phyloP scores from a whole-genome alignment of 306 rosid species.

The Castanea sativa region DNA sequence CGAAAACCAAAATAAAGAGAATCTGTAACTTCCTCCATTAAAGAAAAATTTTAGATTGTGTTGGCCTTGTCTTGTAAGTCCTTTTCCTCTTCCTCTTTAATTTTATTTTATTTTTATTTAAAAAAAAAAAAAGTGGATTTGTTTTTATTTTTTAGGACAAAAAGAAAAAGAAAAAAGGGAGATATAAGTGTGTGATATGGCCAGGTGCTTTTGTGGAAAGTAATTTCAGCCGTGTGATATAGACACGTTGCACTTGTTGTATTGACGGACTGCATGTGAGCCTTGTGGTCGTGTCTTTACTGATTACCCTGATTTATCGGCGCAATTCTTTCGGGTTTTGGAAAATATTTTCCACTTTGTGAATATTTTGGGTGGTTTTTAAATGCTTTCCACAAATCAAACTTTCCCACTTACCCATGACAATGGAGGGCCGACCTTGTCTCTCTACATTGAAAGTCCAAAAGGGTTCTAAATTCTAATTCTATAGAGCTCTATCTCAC shows the following conservation, averaged over 20 bases:
- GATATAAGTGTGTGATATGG: not conserved
- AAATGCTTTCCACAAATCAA: not conserved
- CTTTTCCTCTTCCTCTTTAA: not conserved
- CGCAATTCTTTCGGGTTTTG: slow-evolving; percentile 17
- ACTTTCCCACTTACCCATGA: slow-evolving; percentile 8
- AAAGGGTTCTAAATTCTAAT: not conserved
- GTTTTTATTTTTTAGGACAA: too few relatives aligned
- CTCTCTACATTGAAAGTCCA: not conserved
- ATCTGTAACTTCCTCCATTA: slow-evolving; percentile 3
- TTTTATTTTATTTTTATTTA: not conserved
- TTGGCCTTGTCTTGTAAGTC: not conserved
- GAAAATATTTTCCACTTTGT: not conserved
- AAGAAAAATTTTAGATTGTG: not conserved
- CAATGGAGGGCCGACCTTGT: not conserved
- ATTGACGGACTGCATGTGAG: slow-evolving; percentile 30
- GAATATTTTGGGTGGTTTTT: not conserved
- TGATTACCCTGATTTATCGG: slow-evolving; percentile 43
- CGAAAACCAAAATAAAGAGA: slow-evolving; percentile 6
- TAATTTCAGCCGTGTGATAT: slow-evolving; percentile 13
- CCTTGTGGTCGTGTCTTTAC: not conserved
- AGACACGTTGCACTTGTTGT: slow-evolving; percentile 17
- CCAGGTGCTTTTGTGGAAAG: slow-evolving; percentile 4
- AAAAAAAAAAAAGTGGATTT: too few relatives aligned
- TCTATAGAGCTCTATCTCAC: not conserved
- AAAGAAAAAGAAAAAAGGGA: too few relatives aligned